Base-by-base conservation (phyloP, 2,329 filamentous ascomycete species). In the Fusarium paranaense region DNA sequence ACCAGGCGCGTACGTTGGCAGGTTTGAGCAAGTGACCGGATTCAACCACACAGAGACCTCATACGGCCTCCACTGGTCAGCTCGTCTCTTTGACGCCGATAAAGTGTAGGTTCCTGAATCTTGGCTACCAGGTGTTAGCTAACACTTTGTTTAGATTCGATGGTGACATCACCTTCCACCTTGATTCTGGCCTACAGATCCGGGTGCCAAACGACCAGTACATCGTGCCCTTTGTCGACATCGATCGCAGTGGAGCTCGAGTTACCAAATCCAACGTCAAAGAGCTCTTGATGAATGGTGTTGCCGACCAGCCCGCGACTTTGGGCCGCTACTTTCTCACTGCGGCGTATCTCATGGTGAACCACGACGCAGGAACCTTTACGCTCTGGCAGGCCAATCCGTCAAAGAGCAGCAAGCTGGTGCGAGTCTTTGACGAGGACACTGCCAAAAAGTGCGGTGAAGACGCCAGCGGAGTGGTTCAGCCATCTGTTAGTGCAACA, bases 351-450 rank as follows among this genome's bases (percentile, higher is more conserved):
- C 72, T 83, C 1, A 83, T 83, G 82, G 79, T 83, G 9, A 77
- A 83, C 42, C 77, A 80, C 27, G 81, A 83, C 10, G 75, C 78
- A 8, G 64, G 74, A 0, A 79, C 76, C 0, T 83, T 82, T 30
- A 83, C 82, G 1, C 69, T 83, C 7, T 83, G 82, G 81, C 72
- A 81, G 16, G 80, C 81, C 0, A 82, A 82, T 32, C 79, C 78
- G 0, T 73, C 78, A 0, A 42, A 61, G 0, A 72, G 63, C 3
- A 77, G 50, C 1, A 73, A 56, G 5, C 47, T 71, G 1, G 67
- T 75, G 0, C 61, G 54, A 0, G 74, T 76, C 0, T 74, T 72
- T 6, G 74, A 74, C 8, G 38, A 64, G 11, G 63, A 69, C 6
- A 65, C 62, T 1, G 64, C 58, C 0, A 38, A 62, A 0, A 64